Evolutionary conservation across 345 rosid genomes (phyloP).

Genomic region (Litchi chinensis): DNA sequence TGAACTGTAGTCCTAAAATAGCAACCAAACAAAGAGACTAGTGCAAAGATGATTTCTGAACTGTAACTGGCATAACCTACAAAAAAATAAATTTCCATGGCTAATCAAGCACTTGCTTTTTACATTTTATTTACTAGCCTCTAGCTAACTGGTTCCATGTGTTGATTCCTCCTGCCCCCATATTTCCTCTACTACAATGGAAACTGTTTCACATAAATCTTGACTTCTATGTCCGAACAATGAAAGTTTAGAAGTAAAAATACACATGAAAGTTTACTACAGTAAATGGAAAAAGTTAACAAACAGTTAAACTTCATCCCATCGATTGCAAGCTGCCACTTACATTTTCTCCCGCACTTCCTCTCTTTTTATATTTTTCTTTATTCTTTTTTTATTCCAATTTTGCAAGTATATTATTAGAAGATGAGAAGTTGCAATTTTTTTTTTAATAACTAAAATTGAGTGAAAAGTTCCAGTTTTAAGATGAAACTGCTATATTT

Average conservation of each 20-base stretch:
- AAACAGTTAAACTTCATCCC: not conserved
- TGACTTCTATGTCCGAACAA: not conserved
- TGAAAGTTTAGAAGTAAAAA: not conserved
- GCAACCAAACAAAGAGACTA: not conserved
- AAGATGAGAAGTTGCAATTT: not conserved
- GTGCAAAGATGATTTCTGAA: not conserved
- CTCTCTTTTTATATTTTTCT: not conserved
- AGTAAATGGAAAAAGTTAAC: not conserved
- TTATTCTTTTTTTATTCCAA: not conserved
- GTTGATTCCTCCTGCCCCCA: not conserved
- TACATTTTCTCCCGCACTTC: not conserved
- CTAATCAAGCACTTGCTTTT: not conserved
- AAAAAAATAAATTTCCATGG: not conserved
- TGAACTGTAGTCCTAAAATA: not conserved
- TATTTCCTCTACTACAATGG: not conserved
- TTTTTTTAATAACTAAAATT: not conserved
- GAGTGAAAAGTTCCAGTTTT: not conserved
- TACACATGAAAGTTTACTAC: not conserved
- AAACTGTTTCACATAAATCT: not conserved
- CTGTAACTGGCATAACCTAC: constrained; percentile 1
- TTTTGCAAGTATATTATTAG: not conserved
- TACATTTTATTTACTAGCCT: not conserved
- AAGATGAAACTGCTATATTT: no score
- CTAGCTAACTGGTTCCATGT: not conserved
- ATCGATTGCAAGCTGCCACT: not conserved